Evolutionary conservation across 306 rosid species (phyloP), one percentile per base, ranked within the genome.

Genomic region (Trifolium subterraneum): DNA sequence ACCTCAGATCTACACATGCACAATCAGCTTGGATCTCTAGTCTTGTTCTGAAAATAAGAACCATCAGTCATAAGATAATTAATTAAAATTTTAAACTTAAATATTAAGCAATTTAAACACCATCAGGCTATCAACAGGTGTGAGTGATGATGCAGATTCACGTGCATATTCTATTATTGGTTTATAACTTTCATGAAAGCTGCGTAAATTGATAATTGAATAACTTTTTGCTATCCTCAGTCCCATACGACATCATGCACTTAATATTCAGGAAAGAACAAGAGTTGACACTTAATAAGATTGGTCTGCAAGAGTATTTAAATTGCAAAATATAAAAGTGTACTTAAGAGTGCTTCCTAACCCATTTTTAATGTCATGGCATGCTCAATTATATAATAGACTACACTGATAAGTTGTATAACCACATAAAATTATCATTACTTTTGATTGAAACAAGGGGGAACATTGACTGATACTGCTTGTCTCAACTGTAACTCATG

Each of bases 21-120:
- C 90, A 87, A 76, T 94, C 98, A 58, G 97, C 97, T 83, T 88
- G 96, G 41, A 94, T 88, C 89, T 94, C 98, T 51, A 84, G 78
- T 80, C 96, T 90, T 64, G 97, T 90, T 77, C 98, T 91, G 86
- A 82, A 63, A 76, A 71, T 58, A 78, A 74, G 41, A 79, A 61
- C 14, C 70, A 75, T 50, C 55, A 61, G 67, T 66, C 55, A 55
- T 75, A 70, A 66, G 78, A 82, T 52, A 83, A 70, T 66, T 44
- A 18, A 42, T 6, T 36, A 42, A 69, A 13, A 66, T 6, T 78
- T 50, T 65, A 7, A 68, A 47, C 80, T 51, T 16, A 16, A 36
- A 72, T 31, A 7, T 31, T 47, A 63, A 84, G 14, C 65, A 72
- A 52, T 64, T 41, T 71, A 51, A 63, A 72, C 61, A 44, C 22